Conservation (phyloP, 2,329 filamentous ascomycete species). For the Nigrospora osmanthi region DNA sequence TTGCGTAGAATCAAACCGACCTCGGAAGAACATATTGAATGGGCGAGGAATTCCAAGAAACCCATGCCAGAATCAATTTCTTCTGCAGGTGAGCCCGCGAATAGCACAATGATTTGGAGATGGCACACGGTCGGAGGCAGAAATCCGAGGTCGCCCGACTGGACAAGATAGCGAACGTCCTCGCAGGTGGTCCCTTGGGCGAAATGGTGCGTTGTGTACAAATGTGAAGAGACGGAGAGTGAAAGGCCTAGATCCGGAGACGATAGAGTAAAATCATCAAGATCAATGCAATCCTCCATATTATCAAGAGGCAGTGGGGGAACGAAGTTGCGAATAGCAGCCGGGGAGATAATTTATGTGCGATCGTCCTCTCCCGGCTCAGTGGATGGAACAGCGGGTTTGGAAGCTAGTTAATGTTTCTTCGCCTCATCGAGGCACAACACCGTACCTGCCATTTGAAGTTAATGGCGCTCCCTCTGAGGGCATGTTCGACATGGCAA, state of each 20-base stretch:
- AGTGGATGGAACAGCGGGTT: no score
- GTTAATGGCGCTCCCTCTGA: no score
- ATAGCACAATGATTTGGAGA: slow-evolving; percentile 1
- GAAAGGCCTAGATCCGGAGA: background rate
- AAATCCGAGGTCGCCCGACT: slow-evolving; percentile 1
- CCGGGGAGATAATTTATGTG: no score
- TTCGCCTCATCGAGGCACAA: no score
- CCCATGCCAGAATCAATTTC: background rate
- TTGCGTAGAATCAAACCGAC: background rate
- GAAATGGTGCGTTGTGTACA: slow-evolving; percentile 1
- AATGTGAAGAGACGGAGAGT: slow-evolving; percentile 1
- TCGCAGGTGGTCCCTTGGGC: background rate
- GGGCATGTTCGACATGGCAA: no score
- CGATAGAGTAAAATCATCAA: slow-evolving; percentile 1
- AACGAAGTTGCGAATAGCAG: no score
- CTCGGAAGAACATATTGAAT: background rate
- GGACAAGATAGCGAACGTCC: background rate
- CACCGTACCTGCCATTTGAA: no score
- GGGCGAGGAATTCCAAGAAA: slow-evolving; percentile 3
- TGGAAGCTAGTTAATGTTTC: no score
- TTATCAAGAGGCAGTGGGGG: no score
- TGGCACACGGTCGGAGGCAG: slow-evolving; percentile 1
- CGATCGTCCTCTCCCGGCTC: no score
- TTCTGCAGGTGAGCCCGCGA: background rate
- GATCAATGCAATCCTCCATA: slow-evolving; percentile 2